Base-by-base conservation (phyloP, 1,284 basidiomycete species). In the Melampsora larici-populina region DNA sequence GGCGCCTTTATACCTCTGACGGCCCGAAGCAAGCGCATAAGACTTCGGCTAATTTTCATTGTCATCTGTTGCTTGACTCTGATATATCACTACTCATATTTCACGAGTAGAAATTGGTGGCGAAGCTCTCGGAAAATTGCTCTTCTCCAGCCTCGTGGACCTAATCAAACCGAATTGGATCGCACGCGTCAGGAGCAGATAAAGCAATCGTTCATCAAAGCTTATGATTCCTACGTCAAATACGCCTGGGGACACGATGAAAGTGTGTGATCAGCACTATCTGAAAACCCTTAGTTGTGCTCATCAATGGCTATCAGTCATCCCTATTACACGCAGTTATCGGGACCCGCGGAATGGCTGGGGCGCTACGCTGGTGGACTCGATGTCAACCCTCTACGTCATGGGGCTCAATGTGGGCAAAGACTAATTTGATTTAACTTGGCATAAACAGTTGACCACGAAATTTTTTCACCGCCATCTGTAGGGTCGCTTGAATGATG, bases 351-450 rank as follows among this genome's bases (percentile, higher is more conserved):
- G 63, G 24, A 89, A 89, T 81, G 89, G 91, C 11, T 97, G 94
- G 94, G 92, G 92, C 18, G 90, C 94, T 0, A 90, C 91, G 0
- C 87, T 90, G 71, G 87, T 92, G 79, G 92, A 93, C 81, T 89
- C 91, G 2, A 87, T 97, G 21, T 93, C 96, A 82, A 97, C 94
- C 0, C 90, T 97, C 85, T 86, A 93, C 33, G 85, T 97, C 71
- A 92, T 97, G 91, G 90, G 87, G 33, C 87, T 96, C 15, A 84
- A 89, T n/a, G 87, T 64, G 33, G 18, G 63, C 11, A 7, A 43
- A 11, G 40, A 43, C 11, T 43, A 13, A 9, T 13, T 64, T 60
- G n/a, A n/a, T n/a, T n/a, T n/a, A n/a, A 24, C 29, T 60, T n/a
- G 8, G 24, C 7, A 24, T 9, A 36, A 84, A 86, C 13, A 83